phyloP scores from a whole-genome alignment of 202 grass and related monocot species.

The Panicum hallii region DNA sequence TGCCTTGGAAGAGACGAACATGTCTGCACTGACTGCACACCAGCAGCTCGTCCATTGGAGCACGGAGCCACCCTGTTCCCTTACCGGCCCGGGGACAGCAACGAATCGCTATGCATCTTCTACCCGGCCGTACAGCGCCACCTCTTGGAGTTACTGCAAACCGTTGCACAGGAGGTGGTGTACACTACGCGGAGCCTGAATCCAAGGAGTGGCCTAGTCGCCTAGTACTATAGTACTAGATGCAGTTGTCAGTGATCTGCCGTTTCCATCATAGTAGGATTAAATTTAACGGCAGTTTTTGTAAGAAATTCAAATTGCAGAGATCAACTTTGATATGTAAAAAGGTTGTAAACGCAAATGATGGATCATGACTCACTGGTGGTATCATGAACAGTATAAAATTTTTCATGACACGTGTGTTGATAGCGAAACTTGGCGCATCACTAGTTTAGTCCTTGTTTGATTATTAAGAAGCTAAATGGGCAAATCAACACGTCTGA shows the following conservation, averaged over 20 bases:
- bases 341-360: not conserved
- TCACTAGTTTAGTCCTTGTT: not conserved
- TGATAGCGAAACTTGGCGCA: not conserved
- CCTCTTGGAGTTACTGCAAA: not conserved
- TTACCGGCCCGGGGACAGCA: conserved; percentile 16
- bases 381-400: conserved; percentile 21
- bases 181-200: not conserved
- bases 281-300: not conserved
- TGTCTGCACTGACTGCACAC: conserved; percentile 19
- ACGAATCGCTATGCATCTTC: conserved; percentile 12
- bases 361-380: not conserved
- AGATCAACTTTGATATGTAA: not conserved
- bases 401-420: not conserved
- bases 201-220: not conserved
- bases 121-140: not conserved
- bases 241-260: not conserved
- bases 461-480: not conserved
- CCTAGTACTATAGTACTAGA: not conserved
- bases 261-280: not conserved
- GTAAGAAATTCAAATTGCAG: not conserved
- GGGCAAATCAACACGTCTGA: conserved; percentile 3
- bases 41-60: conserved; percentile 12
- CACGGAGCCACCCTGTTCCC: conserved; percentile 16
- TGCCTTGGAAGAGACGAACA: conserved; percentile 40
- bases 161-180: not conserved